phyloP scores from a whole-genome alignment of 371 early-diverging fungal genomes.

The Spraguea lophii region DNA sequence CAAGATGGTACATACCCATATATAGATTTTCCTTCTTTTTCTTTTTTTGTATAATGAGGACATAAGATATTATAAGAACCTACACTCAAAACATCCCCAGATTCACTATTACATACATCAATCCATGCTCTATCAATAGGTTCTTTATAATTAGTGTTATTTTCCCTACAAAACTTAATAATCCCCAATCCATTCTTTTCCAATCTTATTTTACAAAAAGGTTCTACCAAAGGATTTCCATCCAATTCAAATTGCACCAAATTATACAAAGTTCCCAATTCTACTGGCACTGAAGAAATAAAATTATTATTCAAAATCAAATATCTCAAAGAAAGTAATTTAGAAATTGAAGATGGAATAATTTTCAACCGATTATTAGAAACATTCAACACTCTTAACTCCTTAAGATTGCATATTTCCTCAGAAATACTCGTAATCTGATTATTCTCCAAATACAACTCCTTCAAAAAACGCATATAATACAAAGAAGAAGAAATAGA shows the following conservation, averaged over 20 bases:
- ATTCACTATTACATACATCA: constrained; percentile 48
- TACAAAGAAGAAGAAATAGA: constrained; percentile 27
- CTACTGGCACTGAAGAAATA: constrained; percentile 61
- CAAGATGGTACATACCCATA: constrained; percentile 87
- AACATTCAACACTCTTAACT: constrained; percentile 37
- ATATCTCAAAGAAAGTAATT: constrained; percentile 59
- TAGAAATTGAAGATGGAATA: constrained; percentile 71
- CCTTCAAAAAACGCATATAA: constrained; percentile 15
- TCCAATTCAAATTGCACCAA: constrained; percentile 73
- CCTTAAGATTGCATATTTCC: constrained; percentile 34
- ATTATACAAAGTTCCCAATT: constrained; percentile 71
- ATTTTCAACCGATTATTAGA: constrained; percentile 60
- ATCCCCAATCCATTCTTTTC: constrained; percentile 66
- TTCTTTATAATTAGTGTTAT: constrained; percentile 53
- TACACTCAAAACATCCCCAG: constrained; percentile 54
- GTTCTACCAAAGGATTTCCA: constrained; percentile 76
- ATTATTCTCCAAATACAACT: constrained; percentile 35
- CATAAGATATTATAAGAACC: constrained; percentile 80
- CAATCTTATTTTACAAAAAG: constrained; percentile 55
- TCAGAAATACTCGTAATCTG: constrained; percentile 30
- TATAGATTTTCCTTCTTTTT: no score
- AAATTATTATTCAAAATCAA: constrained; percentile 74
- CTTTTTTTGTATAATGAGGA: constrained; percentile 64
- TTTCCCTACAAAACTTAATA: constrained; percentile 69
- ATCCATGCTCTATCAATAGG: constrained; percentile 77